Conservation (phyloP, 2,329 filamentous ascomycete species). For the Penicillium sp. region DNA sequence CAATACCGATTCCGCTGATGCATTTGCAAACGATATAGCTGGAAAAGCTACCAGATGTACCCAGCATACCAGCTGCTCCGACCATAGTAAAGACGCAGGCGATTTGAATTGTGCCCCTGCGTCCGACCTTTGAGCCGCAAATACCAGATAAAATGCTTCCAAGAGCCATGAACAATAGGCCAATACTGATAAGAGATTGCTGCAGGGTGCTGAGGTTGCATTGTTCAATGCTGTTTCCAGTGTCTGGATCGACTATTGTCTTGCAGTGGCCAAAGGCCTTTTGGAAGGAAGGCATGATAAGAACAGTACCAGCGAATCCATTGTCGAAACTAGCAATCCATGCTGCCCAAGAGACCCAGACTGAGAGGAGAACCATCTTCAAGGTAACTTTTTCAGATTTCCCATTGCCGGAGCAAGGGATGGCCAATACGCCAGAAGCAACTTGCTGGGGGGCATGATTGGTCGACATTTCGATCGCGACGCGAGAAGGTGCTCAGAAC, state of each 20-base stretch:
- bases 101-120: conserved; percentile 17
- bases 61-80: conserved; percentile 23
- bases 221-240: not conserved
- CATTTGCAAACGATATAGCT: conserved; percentile 25
- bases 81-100: conserved; percentile 16
- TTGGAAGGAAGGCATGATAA: conserved; percentile 22
- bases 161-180: conserved; percentile 23
- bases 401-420: not conserved
- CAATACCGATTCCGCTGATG: conserved; percentile 21
- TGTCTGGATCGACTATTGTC: not conserved
- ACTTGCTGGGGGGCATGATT: not conserved
- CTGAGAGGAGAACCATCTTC: conserved; percentile 12
- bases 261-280: conserved; percentile 17
- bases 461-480: not conserved
- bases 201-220: conserved; percentile 20
- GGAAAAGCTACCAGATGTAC: conserved; percentile 19
- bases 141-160: conserved; percentile 17
- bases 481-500: too few species aligned
- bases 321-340: conserved; percentile 18
- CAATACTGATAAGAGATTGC: conserved; percentile 25
- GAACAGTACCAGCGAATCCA: conserved; percentile 14
- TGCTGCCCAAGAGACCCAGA: conserved; percentile 16
- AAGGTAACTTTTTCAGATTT: conserved; percentile 4
- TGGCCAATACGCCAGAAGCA: not conserved
- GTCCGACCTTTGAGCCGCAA: conserved; percentile 15